Evolutionary conservation across 1,284 basidiomycete species (phyloP), one percentile per base, ranked within the genome.

Genomic region (Bjerkandera adusta): DNA sequence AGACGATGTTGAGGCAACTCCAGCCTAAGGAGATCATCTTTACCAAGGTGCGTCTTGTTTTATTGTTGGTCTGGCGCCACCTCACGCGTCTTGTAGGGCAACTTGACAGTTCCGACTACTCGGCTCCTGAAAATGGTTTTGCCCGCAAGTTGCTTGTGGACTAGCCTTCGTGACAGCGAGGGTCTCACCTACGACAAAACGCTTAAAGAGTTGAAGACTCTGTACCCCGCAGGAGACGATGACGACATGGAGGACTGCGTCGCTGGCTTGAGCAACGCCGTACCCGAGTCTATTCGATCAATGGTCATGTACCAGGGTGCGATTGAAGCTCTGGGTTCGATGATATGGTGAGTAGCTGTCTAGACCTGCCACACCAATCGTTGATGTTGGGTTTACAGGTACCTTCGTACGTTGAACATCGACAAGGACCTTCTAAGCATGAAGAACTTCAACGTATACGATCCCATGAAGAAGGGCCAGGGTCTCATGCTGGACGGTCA

Each of bases 401-500:
- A 96, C 64, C 78, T 97, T 13, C 83, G 87, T 36, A 89, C 91
- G 48, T 77, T 97, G 37, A 97, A 97, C 60, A 92, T 97, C 51
- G 94, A 94, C 69, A 90, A 91, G 62, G 92, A 97, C 57, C 82
- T 97, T 45, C 65, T 97, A 54, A 90, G 83, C 48, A 93, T 95
- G 83, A 88, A 83, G 68, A 97, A 97, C 63, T 97, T 97, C 76
- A 95, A 97, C 60, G 76, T 97, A 35, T 97, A 97, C 61, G 93
- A 97, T 66, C 94, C 95, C 0, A 91, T 97, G 79, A 86, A 86
- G 60, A 77, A 79, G 52, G 92, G 92, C 16, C 77, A 86, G 60
- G 89, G 85, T 18, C 69, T 98, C 36, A 77, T 90, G 0, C 75
- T 98, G 22, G 94, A 98, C 64, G 95, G 95, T 2, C 92, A 97